phyloP scores from a whole-genome alignment of 768 basidiomycete genomes.

The Kwoniella dendrophila region DNA sequence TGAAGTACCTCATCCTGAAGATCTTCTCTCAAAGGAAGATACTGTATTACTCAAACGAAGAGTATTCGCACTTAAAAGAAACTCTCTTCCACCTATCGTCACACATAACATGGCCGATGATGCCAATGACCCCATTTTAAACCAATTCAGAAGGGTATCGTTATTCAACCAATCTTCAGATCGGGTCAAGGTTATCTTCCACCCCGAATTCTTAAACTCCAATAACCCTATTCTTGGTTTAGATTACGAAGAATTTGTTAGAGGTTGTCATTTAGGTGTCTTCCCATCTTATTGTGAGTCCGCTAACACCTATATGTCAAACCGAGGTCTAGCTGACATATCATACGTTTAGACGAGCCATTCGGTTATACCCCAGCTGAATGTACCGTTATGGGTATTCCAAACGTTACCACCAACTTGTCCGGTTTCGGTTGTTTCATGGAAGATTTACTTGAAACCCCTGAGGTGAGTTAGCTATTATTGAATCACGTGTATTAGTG shows the following conservation, averaged over 20 bases:
- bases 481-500: background rate
- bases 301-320: background rate
- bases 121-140: slow-evolving; percentile 84
- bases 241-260: slow-evolving; percentile 98
- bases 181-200: slow-evolving; percentile 96
- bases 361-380: slow-evolving; percentile 85
- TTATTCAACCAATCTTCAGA: slow-evolving; percentile 86
- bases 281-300: slow-evolving; percentile 96
- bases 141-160: slow-evolving; percentile 89
- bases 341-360: slow-evolving; percentile 46
- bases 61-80: slow-evolving; percentile 93
- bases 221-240: slow-evolving; percentile 96
- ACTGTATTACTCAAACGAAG: slow-evolving; percentile 92
- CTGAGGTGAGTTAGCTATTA: slow-evolving; percentile 59
- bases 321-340: background rate
- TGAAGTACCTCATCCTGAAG: slow-evolving; percentile 69
- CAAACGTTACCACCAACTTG: slow-evolving; percentile 93
- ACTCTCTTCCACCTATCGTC: slow-evolving; percentile 90
- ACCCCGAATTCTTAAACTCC: slow-evolving; percentile 96
- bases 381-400: slow-evolving; percentile 99
- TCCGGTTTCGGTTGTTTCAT: slow-evolving; percentile 96
- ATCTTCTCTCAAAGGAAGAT: slow-evolving; percentile 86
- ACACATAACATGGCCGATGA: slow-evolving; percentile 99
- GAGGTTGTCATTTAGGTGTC: slow-evolving; percentile 96
- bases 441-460: slow-evolving; percentile 94